Percentiles rank a stretch among this genome's conserved stretches.
Evolutionary conservation across 345 rosid genomes (phyloP).

Genomic region (Camelina laxa): DNA sequence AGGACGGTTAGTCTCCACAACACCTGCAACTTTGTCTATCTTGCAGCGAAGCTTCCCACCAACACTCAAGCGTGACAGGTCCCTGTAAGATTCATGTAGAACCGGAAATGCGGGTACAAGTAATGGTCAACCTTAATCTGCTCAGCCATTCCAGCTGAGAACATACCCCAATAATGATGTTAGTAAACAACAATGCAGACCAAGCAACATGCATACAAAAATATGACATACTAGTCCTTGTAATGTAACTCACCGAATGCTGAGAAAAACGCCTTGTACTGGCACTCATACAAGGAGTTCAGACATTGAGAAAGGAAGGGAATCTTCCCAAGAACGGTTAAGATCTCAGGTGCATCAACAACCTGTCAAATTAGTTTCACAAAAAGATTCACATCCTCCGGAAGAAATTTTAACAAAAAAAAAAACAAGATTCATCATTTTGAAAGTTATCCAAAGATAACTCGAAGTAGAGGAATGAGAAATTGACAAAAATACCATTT

Average conservation of each 20-base stretch:
- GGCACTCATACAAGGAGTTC: conserved; percentile 92
- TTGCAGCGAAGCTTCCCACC: conserved; percentile 99
- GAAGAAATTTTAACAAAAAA: neutral
- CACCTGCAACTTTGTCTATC: conserved; percentile 99
- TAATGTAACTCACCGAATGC: conserved; percentile 80
- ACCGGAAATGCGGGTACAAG: conserved; percentile 92
- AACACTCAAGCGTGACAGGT: conserved; percentile 87
- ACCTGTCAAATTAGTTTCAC: conserved; percentile 57
- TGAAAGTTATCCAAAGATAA: neutral
- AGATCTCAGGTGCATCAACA: conserved; percentile 98
- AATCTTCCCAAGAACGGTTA: conserved; percentile 95
- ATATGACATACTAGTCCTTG: neutral
- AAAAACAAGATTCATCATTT: conserved; percentile 6
- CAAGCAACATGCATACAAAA: neutral
- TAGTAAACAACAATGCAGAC: neutral
- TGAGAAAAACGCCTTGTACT: conserved; percentile 85
- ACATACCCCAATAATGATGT: conserved; percentile 25
- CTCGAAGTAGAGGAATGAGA: neutral
- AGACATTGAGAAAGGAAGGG: conserved; percentile 85
- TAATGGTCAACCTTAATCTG: conserved; percentile 90
- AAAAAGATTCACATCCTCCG: neutral
- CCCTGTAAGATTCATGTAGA: conserved; percentile 77
- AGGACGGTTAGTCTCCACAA: conserved; percentile 95
- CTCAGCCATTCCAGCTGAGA: conserved; percentile 80
- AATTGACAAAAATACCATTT: conserved; percentile 66